These are phyloP conservation scores for Polysphondylium violaceum DNA, from an alignment of 78 protist genomes.

Conservation along the genomic window DNA sequence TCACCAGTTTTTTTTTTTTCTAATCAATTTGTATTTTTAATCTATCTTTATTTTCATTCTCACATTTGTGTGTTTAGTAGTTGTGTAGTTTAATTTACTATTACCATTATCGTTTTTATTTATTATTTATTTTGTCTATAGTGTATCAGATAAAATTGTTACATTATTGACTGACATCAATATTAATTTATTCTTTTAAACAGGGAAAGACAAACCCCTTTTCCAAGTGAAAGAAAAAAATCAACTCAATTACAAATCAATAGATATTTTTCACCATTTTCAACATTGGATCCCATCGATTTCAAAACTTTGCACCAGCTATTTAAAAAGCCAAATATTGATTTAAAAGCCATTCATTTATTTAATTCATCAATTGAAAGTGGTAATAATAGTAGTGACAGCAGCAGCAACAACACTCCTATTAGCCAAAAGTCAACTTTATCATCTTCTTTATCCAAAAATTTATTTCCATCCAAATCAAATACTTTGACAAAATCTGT, in stretches of 20 bases:
- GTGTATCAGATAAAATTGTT: no score
- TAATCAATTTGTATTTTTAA: no score
- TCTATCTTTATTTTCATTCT: no score
- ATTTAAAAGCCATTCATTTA: conserved; percentile 33
- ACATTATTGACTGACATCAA: no score
- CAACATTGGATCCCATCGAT: conserved; percentile 1
- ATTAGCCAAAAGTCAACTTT: no score
- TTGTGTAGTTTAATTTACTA: no score
- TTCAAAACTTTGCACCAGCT: conserved; percentile 13
- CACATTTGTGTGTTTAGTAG: no score
- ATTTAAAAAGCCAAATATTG: conserved; percentile 18
- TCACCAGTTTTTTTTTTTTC: no score
- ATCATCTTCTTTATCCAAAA: no score
- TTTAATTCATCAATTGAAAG: conserved; percentile 6
- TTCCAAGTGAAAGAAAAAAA: conserved; percentile 19
- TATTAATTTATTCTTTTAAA: neutral
- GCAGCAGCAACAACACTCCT: neutral
- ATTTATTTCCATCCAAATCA: no score
- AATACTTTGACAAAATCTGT: neutral
- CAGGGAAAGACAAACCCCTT: neutral
- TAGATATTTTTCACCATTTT: neutral
- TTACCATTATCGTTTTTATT: neutral
- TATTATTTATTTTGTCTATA: neutral
- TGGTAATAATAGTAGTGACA: neutral
- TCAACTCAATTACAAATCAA: conserved; percentile 22